These are phyloP conservation scores for Setomelanomma holmii DNA, from an alignment of 2,329 filamentous ascomycete species.

Conservation along the genomic window DNA sequence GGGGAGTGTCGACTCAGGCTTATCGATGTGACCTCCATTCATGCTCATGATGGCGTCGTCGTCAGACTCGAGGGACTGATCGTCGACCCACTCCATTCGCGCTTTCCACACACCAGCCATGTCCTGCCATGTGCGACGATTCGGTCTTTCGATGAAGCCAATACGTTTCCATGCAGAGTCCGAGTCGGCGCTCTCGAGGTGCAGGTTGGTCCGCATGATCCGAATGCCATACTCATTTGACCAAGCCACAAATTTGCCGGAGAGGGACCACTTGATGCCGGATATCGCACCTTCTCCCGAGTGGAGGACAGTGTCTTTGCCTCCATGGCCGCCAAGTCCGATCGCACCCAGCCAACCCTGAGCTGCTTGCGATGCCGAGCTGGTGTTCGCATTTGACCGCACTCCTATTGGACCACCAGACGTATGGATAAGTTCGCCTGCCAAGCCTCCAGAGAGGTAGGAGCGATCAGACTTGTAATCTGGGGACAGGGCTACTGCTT, in stretches of 20 bases:
- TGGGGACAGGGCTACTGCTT: slow-evolving; percentile 91
- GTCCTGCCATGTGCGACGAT: slow-evolving; percentile 87
- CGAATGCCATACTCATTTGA: slow-evolving; percentile 97
- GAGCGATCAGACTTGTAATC: slow-evolving; percentile 89
- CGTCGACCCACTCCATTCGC: slow-evolving; percentile 90
- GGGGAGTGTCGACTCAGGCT: slow-evolving; percentile 41
- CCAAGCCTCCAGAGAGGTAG: slow-evolving; percentile 89
- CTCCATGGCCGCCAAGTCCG: slow-evolving; percentile 77
- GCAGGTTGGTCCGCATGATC: slow-evolving; percentile 90
- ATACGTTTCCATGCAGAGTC: slow-evolving; percentile 95
- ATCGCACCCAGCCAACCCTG: slow-evolving; percentile 92
- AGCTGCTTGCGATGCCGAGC: slow-evolving; percentile 81
- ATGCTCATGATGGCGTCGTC: slow-evolving; percentile 59
- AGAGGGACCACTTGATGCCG: slow-evolving; percentile 92
- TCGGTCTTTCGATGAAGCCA: slow-evolving; percentile 87
- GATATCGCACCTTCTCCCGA: slow-evolving; percentile 91
- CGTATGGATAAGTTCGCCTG: slow-evolving; percentile 87
- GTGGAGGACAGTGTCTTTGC: slow-evolving; percentile 86
- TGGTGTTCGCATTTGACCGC: slow-evolving; percentile 84
- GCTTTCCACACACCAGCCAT: slow-evolving; percentile 98
- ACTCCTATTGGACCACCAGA: slow-evolving; percentile 79
- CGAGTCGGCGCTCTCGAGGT: slow-evolving; percentile 75
- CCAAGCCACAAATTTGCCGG: slow-evolving; percentile 92
- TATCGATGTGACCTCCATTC: slow-evolving; percentile 43
- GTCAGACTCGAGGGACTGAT: slow-evolving; percentile 76